Conservation (phyloP, 768 basidiomycete species). For the Leccinum disarticulatum region DNA sequence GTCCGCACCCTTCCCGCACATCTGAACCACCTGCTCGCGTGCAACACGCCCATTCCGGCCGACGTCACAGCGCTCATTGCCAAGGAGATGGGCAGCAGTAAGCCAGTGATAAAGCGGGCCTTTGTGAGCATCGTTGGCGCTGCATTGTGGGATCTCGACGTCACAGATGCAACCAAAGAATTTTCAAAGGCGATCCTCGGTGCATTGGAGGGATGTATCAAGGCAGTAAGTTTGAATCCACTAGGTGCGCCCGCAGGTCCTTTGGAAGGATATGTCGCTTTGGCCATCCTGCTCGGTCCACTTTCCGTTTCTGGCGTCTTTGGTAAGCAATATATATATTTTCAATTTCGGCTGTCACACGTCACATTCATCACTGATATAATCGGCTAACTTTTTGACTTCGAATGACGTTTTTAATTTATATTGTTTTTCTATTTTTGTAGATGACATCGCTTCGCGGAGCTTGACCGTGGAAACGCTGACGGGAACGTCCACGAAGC, state of each 20-base stretch:
- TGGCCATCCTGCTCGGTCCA: constrained; percentile 66
- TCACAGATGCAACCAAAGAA: constrained; percentile 41
- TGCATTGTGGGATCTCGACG: constrained; percentile 50
- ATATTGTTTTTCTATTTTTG: neutral
- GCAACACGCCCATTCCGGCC: constrained; percentile 40
- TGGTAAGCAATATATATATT: constrained; percentile 40
- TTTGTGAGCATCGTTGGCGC: constrained; percentile 64
- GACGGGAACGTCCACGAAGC: constrained; percentile 56
- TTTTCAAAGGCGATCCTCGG: constrained; percentile 59
- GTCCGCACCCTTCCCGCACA: constrained; percentile 57
- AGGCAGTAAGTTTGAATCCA: constrained; percentile 60
- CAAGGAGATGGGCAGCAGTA: constrained; percentile 72
- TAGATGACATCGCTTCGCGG: constrained; percentile 48
- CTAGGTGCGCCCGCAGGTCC: constrained; percentile 61
- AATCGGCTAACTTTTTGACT: neutral
- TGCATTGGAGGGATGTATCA: constrained; percentile 69
- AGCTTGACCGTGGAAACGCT: constrained; percentile 51
- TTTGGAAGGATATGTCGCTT: constrained; percentile 82
- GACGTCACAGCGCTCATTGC: constrained; percentile 50
- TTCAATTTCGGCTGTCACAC: constrained; percentile 1
- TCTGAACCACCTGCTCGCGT: constrained; percentile 51
- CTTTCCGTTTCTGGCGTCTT: constrained; percentile 49
- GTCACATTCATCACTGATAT: neutral
- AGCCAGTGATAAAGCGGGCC: constrained; percentile 58
- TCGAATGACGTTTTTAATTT: constrained; percentile 1